A percentile compares a stretch with the other conserved stretches of the same genome.
These are phyloP conservation scores for Pichia manshurica DNA, from an alignment of 805 yeast genomes.

Conservation along the genomic window DNA sequence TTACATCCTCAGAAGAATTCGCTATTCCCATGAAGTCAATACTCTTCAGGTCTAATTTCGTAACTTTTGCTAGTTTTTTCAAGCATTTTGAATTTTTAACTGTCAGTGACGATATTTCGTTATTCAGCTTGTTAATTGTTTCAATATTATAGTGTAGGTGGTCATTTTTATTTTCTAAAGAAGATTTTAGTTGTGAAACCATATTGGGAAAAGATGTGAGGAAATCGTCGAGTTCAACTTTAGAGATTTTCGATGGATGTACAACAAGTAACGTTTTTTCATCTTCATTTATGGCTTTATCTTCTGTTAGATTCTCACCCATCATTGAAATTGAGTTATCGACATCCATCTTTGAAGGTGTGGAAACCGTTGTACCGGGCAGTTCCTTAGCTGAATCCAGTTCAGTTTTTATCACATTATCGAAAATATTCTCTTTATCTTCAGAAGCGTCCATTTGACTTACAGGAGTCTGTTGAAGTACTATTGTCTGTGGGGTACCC, in stretches of 20 bases:
- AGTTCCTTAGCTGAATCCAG: neutral
- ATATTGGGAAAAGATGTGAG: slow-evolving; percentile 20
- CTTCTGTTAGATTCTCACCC: neutral
- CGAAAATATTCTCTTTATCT: slow-evolving; percentile 39
- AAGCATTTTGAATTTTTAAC: slow-evolving; percentile 18
- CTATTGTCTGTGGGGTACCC: slow-evolving; percentile 7
- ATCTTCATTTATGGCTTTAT: neutral
- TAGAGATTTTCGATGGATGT: slow-evolving; percentile 5
- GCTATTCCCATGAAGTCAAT: slow-evolving; percentile 1
- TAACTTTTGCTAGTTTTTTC: slow-evolving; percentile 7
- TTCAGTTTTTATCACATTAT: neutral
- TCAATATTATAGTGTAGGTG: slow-evolving; percentile 45
- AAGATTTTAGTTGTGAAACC: slow-evolving; percentile 19
- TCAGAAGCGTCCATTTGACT: slow-evolving; percentile 34
- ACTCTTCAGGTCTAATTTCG: neutral
- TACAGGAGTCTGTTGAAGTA: slow-evolving; percentile 7
- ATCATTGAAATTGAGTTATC: neutral
- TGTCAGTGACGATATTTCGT: slow-evolving; percentile 32
- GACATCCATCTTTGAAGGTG: slow-evolving; percentile 8
- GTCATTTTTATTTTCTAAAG: slow-evolving; percentile 40
- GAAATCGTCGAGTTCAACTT: slow-evolving; percentile 15
- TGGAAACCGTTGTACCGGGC: slow-evolving; percentile 4
- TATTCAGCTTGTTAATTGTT: slow-evolving; percentile 36
- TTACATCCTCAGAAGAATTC: slow-evolving; percentile 9
- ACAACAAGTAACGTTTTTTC: neutral